Evolutionary conservation across 2,329 filamentous ascomycete species (phyloP).

Genomic region (Nigrospora sphaerica): DNA sequence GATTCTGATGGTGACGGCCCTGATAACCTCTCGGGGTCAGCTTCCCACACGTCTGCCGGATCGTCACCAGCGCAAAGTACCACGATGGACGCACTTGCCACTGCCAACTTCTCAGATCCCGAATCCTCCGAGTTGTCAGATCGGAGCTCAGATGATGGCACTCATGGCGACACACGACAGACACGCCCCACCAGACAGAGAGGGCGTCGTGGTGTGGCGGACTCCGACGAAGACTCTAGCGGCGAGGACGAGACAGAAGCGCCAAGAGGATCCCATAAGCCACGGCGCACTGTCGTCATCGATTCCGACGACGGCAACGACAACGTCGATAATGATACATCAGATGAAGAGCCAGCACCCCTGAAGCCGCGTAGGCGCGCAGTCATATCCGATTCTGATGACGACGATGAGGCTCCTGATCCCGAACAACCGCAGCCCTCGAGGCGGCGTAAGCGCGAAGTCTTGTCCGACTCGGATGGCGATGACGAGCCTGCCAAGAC

Average conservation of each 20-base stretch:
- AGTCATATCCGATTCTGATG: neutral
- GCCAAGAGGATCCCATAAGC: too few relatives aligned
- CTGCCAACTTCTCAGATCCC: slow-evolving; percentile 7
- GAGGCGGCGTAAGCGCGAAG: neutral
- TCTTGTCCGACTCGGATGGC: neutral
- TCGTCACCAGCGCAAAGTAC: neutral
- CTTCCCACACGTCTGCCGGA: neutral
- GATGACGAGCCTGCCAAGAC: neutral
- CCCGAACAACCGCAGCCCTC: neutral
- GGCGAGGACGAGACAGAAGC: neutral
- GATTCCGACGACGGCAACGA: neutral
- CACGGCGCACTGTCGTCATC: neutral
- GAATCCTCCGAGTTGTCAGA: neutral
- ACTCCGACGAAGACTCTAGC: neutral
- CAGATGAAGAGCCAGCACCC: neutral
- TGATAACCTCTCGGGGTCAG: too few relatives aligned
- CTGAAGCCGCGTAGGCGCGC: neutral
- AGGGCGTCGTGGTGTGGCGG: too few relatives aligned
- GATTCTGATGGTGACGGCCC: neutral
- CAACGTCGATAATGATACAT: neutral
- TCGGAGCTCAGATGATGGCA: neutral
- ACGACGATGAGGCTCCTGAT: neutral
- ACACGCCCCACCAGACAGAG: too few relatives aligned
- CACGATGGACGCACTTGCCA: neutral
- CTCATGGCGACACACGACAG: too few relatives aligned